Conservation (phyloP, 2,329 filamentous ascomycete genomes). For the Neocatenulostroma microsporum region DNA sequence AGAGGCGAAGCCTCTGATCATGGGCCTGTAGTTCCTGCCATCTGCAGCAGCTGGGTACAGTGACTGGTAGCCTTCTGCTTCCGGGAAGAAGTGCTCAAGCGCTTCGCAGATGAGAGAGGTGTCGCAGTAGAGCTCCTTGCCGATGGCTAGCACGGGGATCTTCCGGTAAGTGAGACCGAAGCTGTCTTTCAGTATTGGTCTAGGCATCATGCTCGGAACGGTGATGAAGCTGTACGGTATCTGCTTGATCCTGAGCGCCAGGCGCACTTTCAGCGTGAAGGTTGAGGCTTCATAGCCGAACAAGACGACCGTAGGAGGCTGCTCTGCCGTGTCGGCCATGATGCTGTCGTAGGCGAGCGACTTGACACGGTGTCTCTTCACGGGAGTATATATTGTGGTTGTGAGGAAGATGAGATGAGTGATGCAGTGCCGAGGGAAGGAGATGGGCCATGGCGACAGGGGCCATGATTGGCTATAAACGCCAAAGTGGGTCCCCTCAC, state of each 20-base stretch:
- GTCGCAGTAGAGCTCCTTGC: slow-evolving; percentile 28
- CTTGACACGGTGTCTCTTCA: no score
- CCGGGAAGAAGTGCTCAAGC: slow-evolving; percentile 25
- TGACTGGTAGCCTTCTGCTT: slow-evolving; percentile 26
- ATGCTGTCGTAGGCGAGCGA: no score
- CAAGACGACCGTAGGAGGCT: slow-evolving; percentile 3
- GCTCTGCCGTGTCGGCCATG: no score
- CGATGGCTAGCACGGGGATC: slow-evolving; percentile 28
- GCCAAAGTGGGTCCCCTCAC: no score
- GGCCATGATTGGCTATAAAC: no score
- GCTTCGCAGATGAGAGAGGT: slow-evolving; percentile 28
- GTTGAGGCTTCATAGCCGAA: slow-evolving; percentile 12
- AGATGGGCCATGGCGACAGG: no score
- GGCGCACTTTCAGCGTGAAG: slow-evolving; percentile 32
- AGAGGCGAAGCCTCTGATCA: slow-evolving; percentile 34
- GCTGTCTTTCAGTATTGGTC: slow-evolving; percentile 29
- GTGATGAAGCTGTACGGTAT: slow-evolving; percentile 33
- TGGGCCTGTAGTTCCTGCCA: slow-evolving; percentile 28
- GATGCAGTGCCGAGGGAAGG: no score
- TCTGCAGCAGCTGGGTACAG: slow-evolving; percentile 30
- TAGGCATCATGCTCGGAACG: slow-evolving; percentile 35
- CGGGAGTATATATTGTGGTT: no score
- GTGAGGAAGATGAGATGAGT: no score
- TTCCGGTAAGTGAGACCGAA: slow-evolving; percentile 35
- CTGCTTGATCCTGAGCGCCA: slow-evolving; percentile 31